A percentile compares a stretch with the other conserved stretches of the same genome.
Evolutionary conservation across 345 rosid species (phyloP).

Genomic region (Arabidopsis arenosa): DNA sequence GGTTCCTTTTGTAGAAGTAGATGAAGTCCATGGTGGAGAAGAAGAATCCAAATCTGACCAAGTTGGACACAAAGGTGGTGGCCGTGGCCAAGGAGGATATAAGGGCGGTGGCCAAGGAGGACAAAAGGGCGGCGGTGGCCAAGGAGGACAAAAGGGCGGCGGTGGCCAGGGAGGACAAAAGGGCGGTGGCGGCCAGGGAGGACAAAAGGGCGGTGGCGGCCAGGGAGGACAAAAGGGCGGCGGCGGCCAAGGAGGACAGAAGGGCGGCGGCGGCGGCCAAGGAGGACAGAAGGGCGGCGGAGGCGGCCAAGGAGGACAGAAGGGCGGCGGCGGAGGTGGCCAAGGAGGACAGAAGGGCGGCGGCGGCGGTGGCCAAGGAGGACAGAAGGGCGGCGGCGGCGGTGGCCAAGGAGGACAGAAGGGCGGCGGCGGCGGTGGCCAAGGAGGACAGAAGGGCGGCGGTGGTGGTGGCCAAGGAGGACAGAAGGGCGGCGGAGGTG

Average conservation of each 20-base stretch:
- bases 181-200: slow-evolving; percentile 4
- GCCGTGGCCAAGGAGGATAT: background rate
- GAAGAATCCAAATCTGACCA: slow-evolving; percentile 39
- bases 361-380: background rate
- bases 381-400: background rate
- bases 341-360: background rate
- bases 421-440: slow-evolving; percentile 6
- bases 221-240: slow-evolving; percentile 1
- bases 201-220: background rate
- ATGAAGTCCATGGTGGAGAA: slow-evolving; percentile 6
- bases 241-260: background rate
- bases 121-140: background rate
- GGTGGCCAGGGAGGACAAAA: background rate
- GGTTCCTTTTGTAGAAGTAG: slow-evolving; percentile 20
- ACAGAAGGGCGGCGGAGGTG: background rate
- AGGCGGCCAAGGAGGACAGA: too few species aligned
- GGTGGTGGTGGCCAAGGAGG: slow-evolving; percentile 3
- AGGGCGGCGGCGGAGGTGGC: background rate
- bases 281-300: background rate
- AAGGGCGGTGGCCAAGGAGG: background rate
- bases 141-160: background rate
- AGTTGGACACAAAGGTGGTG: background rate
- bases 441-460: background rate
- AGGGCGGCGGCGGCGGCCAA: background rate
- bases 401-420: background rate